Percentiles rank a stretch among this genome's conserved stretches.
Evolutionary conservation across 345 rosid genomes (phyloP).

Genomic region (Melastoma malabathricum): DNA sequence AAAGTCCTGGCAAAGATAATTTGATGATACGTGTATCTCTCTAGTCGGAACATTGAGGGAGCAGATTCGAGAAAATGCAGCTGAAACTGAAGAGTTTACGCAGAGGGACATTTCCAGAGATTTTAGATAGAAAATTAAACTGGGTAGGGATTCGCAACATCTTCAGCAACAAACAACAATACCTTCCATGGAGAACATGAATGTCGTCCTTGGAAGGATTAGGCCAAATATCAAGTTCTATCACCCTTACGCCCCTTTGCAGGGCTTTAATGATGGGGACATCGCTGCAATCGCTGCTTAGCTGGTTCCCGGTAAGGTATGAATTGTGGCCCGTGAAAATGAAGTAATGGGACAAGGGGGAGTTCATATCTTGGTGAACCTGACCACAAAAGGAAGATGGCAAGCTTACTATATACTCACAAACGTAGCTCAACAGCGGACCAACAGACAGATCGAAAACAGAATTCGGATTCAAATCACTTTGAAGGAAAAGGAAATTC

Average conservation of each 20-base stretch:
- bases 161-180: slow-evolving; percentile 1
- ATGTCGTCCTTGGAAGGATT: slow-evolving; percentile 53
- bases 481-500: not conserved
- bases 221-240: slow-evolving; percentile 96
- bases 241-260: slow-evolving; percentile 67
- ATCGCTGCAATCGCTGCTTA: slow-evolving; percentile 88
- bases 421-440: not conserved
- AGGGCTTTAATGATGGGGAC: slow-evolving; percentile 73
- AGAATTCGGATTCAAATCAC: slow-evolving; percentile 1
- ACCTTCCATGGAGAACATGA: slow-evolving; percentile 92
- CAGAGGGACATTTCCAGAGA: not conserved
- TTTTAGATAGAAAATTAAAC: not conserved
- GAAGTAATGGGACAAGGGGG: slow-evolving; percentile 82
- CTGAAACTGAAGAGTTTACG: no score
- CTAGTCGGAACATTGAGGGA: no score
- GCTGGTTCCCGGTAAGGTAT: slow-evolving; percentile 86
- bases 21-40: no score
- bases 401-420: not conserved
- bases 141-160: not conserved
- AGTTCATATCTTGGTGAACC: slow-evolving; percentile 82
- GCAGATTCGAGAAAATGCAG: no score
- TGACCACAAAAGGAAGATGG: slow-evolving; percentile 14
- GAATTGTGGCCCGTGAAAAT: slow-evolving; percentile 90
- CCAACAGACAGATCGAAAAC: not conserved
- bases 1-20: no score